A percentile compares a stretch with the other conserved stretches of the same genome.
These are phyloP conservation scores for Clausena lansium DNA, from an alignment of 345 rosid genomes.

Conservation along the genomic window DNA sequence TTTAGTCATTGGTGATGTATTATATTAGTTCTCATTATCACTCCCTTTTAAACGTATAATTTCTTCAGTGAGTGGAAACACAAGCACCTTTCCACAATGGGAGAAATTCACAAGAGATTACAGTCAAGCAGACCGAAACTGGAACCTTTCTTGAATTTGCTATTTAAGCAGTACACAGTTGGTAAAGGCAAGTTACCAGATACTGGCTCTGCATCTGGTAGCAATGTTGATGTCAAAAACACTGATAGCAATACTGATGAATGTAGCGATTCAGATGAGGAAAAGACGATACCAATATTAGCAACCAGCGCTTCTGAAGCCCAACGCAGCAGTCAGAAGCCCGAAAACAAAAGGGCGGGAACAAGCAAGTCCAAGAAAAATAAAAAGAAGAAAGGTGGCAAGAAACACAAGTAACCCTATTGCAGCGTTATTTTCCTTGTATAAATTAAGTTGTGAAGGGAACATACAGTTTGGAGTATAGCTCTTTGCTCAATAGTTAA, in stretches of 20 bases:
- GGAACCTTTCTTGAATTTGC: slow-evolving; percentile 14
- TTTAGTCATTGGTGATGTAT: too few relatives aligned
- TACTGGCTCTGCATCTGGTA: not conserved
- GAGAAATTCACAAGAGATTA: slow-evolving; percentile 20
- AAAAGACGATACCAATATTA: not conserved
- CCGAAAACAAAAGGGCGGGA: not conserved
- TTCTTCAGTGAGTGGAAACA: slow-evolving; percentile 15
- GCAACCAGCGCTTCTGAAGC: not conserved
- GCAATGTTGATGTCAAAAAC: not conserved
- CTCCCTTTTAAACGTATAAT: too few relatives aligned
- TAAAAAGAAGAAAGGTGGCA: not conserved
- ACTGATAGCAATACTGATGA: slow-evolving; percentile 6
- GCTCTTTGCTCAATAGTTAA: not conserved
- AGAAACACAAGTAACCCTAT: not conserved
- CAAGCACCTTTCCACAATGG: slow-evolving; percentile 2
- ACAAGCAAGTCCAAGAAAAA: slow-evolving; percentile 6
- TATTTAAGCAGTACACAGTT: not conserved
- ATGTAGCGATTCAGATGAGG: not conserved
- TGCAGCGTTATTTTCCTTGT: not conserved
- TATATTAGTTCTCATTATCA: too few relatives aligned
- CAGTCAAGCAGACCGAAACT: slow-evolving; percentile 16
- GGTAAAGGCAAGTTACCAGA: not conserved
- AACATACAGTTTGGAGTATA: not conserved
- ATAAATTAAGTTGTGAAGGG: not conserved
- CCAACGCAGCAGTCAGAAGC: not conserved